Percentiles rank a stretch among this genome's conserved stretches.
phyloP scores from a whole-genome alignment of 768 basidiomycete genomes.

The Phylloporus arenicola region DNA sequence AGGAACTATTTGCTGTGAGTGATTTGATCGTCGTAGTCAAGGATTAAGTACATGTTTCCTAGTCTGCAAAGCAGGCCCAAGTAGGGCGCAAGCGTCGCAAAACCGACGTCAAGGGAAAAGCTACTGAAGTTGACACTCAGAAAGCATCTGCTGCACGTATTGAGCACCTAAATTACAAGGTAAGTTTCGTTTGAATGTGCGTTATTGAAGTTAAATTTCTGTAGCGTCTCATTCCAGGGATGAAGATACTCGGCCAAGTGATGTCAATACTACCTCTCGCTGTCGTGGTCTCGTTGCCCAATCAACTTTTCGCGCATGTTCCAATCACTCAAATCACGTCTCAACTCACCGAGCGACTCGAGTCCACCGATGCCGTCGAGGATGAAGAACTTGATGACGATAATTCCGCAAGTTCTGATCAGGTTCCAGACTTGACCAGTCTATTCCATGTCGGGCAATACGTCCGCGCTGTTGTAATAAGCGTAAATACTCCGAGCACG shows the following conservation, averaged over 20 bases:
- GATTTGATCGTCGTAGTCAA: background rate
- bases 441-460: conserved; percentile 86
- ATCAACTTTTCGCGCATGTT: conserved; percentile 89
- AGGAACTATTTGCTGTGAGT: conserved; percentile 67
- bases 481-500: conserved; percentile 61
- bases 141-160: conserved; percentile 57
- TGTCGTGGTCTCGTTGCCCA: conserved; percentile 89
- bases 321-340: conserved; percentile 89
- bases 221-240: conserved; percentile 75
- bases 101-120: conserved; percentile 34
- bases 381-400: conserved; percentile 43
- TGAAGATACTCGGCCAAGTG: conserved; percentile 86
- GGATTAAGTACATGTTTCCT: conserved; percentile 25
- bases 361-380: conserved; percentile 51
- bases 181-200: conserved; percentile 24
- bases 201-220: conserved; percentile 3
- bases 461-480: conserved; percentile 70
- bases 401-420: conserved; percentile 28
- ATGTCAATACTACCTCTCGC: conserved; percentile 83
- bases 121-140: conserved; percentile 26
- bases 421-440: conserved; percentile 63
- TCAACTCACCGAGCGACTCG: conserved; percentile 68
- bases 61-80: conserved; percentile 37
- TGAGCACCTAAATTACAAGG: conserved; percentile 94
- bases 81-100: conserved; percentile 44